Base-by-base conservation (phyloP, 495 filamentous ascomycete species). In the Podospora pseudoanserina region DNA sequence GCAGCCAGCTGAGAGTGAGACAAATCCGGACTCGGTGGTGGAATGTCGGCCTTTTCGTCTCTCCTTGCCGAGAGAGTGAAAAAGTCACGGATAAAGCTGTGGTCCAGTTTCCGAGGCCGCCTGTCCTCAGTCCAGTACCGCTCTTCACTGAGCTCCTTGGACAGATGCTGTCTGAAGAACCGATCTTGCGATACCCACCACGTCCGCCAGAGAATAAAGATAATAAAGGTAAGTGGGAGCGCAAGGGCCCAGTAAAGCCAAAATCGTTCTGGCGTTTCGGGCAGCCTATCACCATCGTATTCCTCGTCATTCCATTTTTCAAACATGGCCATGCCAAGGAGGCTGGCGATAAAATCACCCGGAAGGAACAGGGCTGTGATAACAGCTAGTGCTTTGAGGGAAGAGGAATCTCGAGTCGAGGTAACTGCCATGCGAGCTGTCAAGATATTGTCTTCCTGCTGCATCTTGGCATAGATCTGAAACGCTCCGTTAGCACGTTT, bases 111-210 rank as follows among this genome's bases (percentile, higher is more conserved):
- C 2, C 76, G 71, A 5, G 75, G 76, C 4, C 68, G 66, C 26
- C 76, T 73, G 65, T 77, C 75, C 11, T 67, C 72, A 7, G 75
- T 78, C 76, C 76, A 78, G 70, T 77, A 78, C 4, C 72, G 68
- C 70, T 78, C 73, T 63, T 78, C 73, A 60, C 73, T 75, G 5
- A 78, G 72, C 9, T 78, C 76, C 54, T 67, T 69, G 68, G 73
- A 75, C 4, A 78, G 69, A 60, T 78, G 75, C 6, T 73, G 70
- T 9, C 76, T 73, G 63, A 78, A 78, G 56, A 68, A 74, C 5
- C 76, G 71, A 59, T 78, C 76, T 44, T 78, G 76, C 34, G 72
- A 73, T 3, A 78, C 76, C 76, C 76, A 78, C 76, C 76, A 78
- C 27, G 72, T 73, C 13, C 76, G 76, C 76, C 76, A 78, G 1